Evolutionary conservation across 2,329 filamentous ascomycete species (phyloP).

Genomic region (Paradendryphiella salina): DNA sequence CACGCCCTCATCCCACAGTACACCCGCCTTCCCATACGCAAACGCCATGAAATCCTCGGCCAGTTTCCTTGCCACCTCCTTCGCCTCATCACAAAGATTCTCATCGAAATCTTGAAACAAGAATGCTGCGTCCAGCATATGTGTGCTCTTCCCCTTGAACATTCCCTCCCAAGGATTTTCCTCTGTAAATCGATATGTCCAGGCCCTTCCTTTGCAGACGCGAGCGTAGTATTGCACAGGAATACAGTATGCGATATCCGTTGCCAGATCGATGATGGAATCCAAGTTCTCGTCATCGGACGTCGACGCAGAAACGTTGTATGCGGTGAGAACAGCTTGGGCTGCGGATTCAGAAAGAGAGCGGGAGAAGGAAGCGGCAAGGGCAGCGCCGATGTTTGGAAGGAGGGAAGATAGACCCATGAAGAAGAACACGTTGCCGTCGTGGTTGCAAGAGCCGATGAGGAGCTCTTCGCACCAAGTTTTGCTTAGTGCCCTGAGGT

Average conservation of each 20-base stretch:
- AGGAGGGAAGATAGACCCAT: slow-evolving; percentile 22
- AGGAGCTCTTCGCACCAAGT: slow-evolving; percentile 52
- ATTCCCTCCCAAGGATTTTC: slow-evolving; percentile 33
- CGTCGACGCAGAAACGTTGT: slow-evolving; percentile 41
- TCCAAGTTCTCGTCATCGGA: slow-evolving; percentile 47
- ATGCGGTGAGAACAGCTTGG: slow-evolving; percentile 40
- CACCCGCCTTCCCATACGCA: slow-evolving; percentile 17
- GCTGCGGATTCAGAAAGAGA: slow-evolving; percentile 22
- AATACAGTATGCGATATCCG: slow-evolving; percentile 52
- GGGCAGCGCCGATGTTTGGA: slow-evolving; percentile 29
- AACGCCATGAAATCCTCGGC: slow-evolving; percentile 29
- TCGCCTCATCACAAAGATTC: slow-evolving; percentile 4
- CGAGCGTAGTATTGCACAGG: slow-evolving; percentile 47
- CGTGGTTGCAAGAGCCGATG: slow-evolving; percentile 52
- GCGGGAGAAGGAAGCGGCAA: slow-evolving; percentile 33
- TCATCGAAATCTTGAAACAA: slow-evolving; percentile 36
- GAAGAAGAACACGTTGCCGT: slow-evolving; percentile 38
- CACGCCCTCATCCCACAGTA: slow-evolving; percentile 4
- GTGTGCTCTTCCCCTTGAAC: slow-evolving; percentile 28
- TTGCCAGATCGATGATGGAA: slow-evolving; percentile 47
- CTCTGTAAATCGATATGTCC: slow-evolving; percentile 29
- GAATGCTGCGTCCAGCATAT: slow-evolving; percentile 34
- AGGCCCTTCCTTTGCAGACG: slow-evolving; percentile 23
- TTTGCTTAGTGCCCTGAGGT: background rate
- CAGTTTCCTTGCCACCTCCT: slow-evolving; percentile 12